Evolutionary conservation across 805 yeast species (phyloP).

Genomic region (Metschnikowia lachancei): DNA sequence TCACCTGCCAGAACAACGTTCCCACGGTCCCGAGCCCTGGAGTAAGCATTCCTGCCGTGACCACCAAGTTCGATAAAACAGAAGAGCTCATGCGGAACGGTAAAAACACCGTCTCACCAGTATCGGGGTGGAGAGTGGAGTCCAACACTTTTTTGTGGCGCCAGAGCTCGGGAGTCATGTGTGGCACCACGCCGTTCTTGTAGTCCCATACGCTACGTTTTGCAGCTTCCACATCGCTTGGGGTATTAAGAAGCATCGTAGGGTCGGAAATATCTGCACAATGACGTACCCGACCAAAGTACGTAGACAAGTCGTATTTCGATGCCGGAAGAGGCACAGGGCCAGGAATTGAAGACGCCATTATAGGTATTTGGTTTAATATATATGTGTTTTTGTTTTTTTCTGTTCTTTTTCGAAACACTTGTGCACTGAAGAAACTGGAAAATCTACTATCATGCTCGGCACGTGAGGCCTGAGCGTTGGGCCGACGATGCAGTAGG

Average conservation of each 20-base stretch:
- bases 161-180: slow-evolving; percentile 85
- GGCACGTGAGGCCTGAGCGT: no score
- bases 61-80: slow-evolving; percentile 89
- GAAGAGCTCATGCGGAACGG: slow-evolving; percentile 98
- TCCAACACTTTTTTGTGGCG: slow-evolving; percentile 81
- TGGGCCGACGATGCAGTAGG: neutral
- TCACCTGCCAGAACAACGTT: slow-evolving; percentile 95
- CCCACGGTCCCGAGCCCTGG: slow-evolving; percentile 90
- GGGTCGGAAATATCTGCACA: slow-evolving; percentile 94
- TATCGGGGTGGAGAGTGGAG: slow-evolving; percentile 94
- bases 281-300: slow-evolving; percentile 93
- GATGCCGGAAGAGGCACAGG: slow-evolving; percentile 77
- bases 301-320: slow-evolving; percentile 72
- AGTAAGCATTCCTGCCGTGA: slow-evolving; percentile 96
- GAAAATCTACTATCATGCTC: no score
- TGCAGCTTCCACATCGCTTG: slow-evolving; percentile 60
- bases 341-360: slow-evolving; percentile 91
- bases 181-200: slow-evolving; percentile 60
- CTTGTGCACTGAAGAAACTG: no score
- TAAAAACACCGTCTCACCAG: slow-evolving; percentile 85
- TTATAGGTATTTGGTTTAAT: slow-evolving; percentile 23
- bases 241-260: slow-evolving; percentile 72
- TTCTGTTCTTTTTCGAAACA: neutral
- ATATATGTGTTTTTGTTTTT: neutral
- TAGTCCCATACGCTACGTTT: slow-evolving; percentile 66